These are phyloP conservation scores for Eucalyptus caleyi DNA, from an alignment of 345 rosid genomes.

Conservation along the genomic window DNA sequence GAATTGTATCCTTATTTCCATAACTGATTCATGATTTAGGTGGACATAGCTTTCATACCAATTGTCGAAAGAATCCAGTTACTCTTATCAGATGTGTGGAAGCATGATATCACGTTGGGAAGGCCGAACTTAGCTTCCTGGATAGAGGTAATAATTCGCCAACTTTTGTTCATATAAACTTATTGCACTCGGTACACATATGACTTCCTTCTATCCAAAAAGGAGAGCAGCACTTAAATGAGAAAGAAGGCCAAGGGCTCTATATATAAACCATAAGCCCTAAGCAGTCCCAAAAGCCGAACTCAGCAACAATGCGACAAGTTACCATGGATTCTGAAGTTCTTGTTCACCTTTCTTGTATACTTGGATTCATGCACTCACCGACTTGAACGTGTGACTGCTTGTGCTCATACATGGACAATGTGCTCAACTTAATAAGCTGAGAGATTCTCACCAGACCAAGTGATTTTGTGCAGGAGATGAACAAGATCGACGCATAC, in stretches of 20 bases:
- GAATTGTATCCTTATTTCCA: background rate
- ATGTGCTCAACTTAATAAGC: background rate
- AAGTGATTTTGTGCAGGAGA: slow-evolving; percentile 23
- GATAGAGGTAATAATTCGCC: slow-evolving; percentile 39
- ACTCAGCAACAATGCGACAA: too few species aligned
- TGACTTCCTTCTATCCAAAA: background rate
- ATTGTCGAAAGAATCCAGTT: slow-evolving; percentile 44
- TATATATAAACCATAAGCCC: background rate
- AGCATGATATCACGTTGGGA: slow-evolving; percentile 41
- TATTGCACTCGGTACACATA: background rate
- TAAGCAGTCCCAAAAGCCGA: background rate
- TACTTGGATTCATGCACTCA: background rate
- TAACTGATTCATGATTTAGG: slow-evolving; percentile 13
- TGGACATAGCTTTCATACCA: slow-evolving; percentile 61
- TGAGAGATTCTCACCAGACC: background rate
- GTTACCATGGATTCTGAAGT: background rate
- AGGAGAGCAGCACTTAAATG: background rate
- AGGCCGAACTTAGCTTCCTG: slow-evolving; percentile 67
- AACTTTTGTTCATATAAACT: background rate
- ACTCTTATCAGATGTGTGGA: slow-evolving; percentile 30
- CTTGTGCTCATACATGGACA: background rate
- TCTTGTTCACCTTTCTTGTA: background rate
- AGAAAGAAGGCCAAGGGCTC: background rate
- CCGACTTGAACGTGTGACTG: background rate
- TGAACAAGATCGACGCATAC: slow-evolving; percentile 66